Base-by-base conservation (phyloP, 345 rosid genomes). In the Reutealis trisperma region DNA sequence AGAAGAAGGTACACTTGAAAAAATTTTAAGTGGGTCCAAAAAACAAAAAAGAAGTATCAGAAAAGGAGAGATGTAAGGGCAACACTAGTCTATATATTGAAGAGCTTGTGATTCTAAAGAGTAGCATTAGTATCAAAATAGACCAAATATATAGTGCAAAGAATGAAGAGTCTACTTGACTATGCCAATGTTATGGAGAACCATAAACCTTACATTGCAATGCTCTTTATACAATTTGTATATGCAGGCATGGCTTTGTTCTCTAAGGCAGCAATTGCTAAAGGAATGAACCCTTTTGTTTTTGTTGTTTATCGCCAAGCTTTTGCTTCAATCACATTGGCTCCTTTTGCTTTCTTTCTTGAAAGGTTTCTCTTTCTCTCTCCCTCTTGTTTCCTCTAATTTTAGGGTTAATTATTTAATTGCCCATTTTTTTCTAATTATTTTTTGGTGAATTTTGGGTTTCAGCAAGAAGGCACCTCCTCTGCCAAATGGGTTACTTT, bases 221-320 rank as follows among this genome's bases (percentile, higher is more conserved):
- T 94, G 93, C 66, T 91, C 32, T 80, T 87, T 12, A 79, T 91
- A 8, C 94, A 94, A 58, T 83, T 82, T 71, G 61, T 86, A 1
- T 94, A 89, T 74, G 92, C 98, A 79, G 96, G 94, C 73, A 88
- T 92, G 96, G 90, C 94, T 73, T 73, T 94, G 73, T 84, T 94
- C 81, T 89, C 98, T 22, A 94, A 92, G 77, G 89, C 88, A 4
- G 91, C 97, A 5, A 87, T 92, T 42, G 73, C 91, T 68, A 75
- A 81, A 25, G 98, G 98, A 78, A 91, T 90, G 91, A 93, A 84
- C 85, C 89, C 92, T 86, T 88, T 59, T 61, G 93, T 88, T 54
- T 93, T 95, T 21, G 96, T 93, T 10, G 87, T 90, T 57, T 93
- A 89, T 75, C 90, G 98, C 25, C 95, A 92, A 76, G 96, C 94